Evolutionary conservation across 306 rosid species (phyloP), one percentile per base, ranked within the genome.

Genomic region (Cucurbita maxima): DNA sequence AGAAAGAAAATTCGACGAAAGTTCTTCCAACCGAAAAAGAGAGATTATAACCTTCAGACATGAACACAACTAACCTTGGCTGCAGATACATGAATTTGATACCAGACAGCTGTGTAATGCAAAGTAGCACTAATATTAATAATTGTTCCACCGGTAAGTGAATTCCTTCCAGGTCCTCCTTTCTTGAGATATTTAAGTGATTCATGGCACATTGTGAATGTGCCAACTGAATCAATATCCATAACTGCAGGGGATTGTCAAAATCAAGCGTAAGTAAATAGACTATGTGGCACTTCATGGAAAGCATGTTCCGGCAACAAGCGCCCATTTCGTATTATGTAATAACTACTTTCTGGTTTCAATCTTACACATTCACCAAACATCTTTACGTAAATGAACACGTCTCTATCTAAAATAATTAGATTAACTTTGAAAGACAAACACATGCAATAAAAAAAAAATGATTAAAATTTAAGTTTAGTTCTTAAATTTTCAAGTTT

Each of bases 181-280:
- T 93, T 93, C 87, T 93, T 88, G 19, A 93, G 97, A 86, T 90
- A 94, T 77, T 88, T 85, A 19, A 90, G 90, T 22, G 95, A 96
- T 83, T 87, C 94, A 55, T 79, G 81, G 82, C 98, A 88, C 98
- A 94, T 94, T 71, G 96, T 93, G 84, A 88, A 93, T 13, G 98
- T 93, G 16, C 97, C 98, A 83, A 93, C 98, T 71, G 98, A 78
- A 82, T 94, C 98, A 71, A 94, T 94, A 81, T 94, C 98, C 85
- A 94, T 11, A 77, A 94, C 98, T 94, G 92, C 74, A 85, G 41
- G 55, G 25, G 52, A 79, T 3, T 10, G 53, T 75, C 25, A 75
- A 71, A 83, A 57, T 66, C 58, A 73, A 71, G 40, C 13, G 73
- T 15, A 15, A 64, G 53, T 44, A 14, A 63, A 37, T 44, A 67